A percentile compares a stretch with the other conserved stretches of the same genome.
Evolutionary conservation across 441 rosid species (phyloP).

Genomic region (Manihot esculenta): DNA sequence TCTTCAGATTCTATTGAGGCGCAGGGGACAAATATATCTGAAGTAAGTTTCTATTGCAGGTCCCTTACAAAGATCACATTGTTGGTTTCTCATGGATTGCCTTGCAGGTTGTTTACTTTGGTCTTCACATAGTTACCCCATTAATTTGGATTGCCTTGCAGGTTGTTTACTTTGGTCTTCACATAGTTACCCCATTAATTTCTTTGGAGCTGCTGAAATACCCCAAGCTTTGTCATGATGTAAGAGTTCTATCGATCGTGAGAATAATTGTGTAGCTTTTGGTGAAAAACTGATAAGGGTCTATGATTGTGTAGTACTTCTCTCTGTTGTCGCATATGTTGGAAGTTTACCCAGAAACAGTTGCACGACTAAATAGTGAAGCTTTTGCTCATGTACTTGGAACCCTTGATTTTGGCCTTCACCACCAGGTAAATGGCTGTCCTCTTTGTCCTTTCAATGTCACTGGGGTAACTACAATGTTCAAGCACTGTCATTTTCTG

Average conservation of each 20-base stretch:
- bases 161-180: conserved; percentile 95
- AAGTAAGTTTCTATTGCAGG: conserved; percentile 48
- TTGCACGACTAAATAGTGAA: conserved; percentile 63
- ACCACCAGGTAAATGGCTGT: conserved; percentile 68
- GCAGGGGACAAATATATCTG: conserved; percentile 71
- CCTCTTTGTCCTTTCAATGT: not conserved
- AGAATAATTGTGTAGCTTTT: conserved; percentile 13
- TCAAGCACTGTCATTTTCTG: not conserved
- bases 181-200: conserved; percentile 85
- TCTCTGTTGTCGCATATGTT: conserved; percentile 82
- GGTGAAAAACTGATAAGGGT: conserved; percentile 22
- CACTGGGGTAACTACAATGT: not conserved
- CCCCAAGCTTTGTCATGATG: conserved; percentile 98
- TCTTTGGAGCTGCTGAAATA: conserved; percentile 89
- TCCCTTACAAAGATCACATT: conserved; percentile 19
- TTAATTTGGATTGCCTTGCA: conserved; percentile 78
- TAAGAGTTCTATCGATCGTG: conserved; percentile 42
- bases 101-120: conserved; percentile 87
- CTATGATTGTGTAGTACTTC: conserved; percentile 64
- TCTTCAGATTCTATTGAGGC: conserved; percentile 74
- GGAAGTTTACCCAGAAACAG: conserved; percentile 96
- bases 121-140: conserved; percentile 91
- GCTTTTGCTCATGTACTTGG: conserved; percentile 80
- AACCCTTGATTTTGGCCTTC: conserved; percentile 90
- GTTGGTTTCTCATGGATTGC: conserved; percentile 35